A percentile compares a stretch with the other conserved stretches of the same genome.
Evolutionary conservation across 2,329 filamentous ascomycete genomes (phyloP).

Genomic region (Cladophialophora immunda): DNA sequence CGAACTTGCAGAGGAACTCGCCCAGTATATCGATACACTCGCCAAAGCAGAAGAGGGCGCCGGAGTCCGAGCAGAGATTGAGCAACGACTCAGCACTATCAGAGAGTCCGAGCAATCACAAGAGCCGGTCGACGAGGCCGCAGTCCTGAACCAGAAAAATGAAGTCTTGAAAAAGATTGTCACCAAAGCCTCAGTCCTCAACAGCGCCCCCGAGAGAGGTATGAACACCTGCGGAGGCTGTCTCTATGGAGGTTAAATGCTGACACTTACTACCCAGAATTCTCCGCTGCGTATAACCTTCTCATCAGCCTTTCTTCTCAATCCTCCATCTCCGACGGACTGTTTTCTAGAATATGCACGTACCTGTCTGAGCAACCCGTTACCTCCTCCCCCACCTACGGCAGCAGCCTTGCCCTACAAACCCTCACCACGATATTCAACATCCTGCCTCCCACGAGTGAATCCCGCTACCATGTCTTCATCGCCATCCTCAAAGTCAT

Average conservation of each 20-base stretch:
- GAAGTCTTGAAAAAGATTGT: constrained; percentile 91
- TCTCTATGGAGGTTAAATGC: constrained; percentile 9
- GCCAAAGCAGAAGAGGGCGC: constrained; percentile 70
- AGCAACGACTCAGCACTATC: constrained; percentile 69
- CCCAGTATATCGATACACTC: constrained; percentile 87
- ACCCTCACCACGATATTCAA: constrained; percentile 97
- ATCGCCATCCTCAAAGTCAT: constrained; percentile 87
- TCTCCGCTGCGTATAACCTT: constrained; percentile 95
- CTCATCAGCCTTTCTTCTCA: constrained; percentile 92
- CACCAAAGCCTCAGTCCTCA: constrained; percentile 77
- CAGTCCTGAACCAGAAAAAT: constrained; percentile 68
- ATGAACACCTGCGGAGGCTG: constrained; percentile 13
- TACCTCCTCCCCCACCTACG: constrained; percentile 83
- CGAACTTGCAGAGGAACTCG: constrained; percentile 93
- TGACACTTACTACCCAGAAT: constrained; percentile 66
- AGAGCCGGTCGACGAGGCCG: constrained; percentile 51
- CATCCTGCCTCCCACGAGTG: constrained; percentile 78
- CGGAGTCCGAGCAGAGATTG: constrained; percentile 68
- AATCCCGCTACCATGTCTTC: constrained; percentile 88
- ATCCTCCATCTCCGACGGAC: constrained; percentile 82
- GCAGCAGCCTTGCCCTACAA: constrained; percentile 84
- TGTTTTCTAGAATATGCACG: constrained; percentile 86
- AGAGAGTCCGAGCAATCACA: constrained; percentile 63
- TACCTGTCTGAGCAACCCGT: constrained; percentile 84
- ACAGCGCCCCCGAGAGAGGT: constrained; percentile 88